Base-by-base conservation (phyloP, 1,284 basidiomycete species). In the Singerocomus inundabilis region DNA sequence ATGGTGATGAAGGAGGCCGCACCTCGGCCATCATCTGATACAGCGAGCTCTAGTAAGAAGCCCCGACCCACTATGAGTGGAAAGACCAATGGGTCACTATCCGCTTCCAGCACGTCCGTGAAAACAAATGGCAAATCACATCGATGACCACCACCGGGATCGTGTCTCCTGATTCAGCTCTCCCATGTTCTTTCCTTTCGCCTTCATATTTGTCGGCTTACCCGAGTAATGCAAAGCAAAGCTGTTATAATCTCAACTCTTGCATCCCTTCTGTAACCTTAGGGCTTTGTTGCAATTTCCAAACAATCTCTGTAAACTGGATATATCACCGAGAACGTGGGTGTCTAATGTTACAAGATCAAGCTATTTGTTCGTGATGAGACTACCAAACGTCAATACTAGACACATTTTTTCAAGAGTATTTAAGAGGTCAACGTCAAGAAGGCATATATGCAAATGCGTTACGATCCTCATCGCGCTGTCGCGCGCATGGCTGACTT, bases 1-100 rank as follows among this genome's bases (percentile, higher is more conserved):
- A 91, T 96, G 84, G 89, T 92, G 53, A 85, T 86, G 78, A 90
- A 91, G 68, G 87, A 89, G 64, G 75, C 77, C 39, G 76, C 78
- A 40, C 79, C 82, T 15, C 71, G 79, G 49, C 69, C 74, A 24
- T 68, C 74, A 47, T 68, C 75, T 12, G 64, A 66, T 43, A 54
- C 77, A 41, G 67, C 61, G 35, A 70, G 61, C 50, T 62, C 72
- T 13, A 57, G 67, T 52, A 84, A 84, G 71, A 84, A 83, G 54
- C 73, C 78, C 42, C 76, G 82, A 49, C 70, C 73, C 28, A 75
- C 68, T 53, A 68, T 72, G 32, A 66, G 72, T 55, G 62, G 68
- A 24, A 84, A 82, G 67, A 71, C 77, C 35, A 83, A 84, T 56
- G 69, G 70, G 53, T 58, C 66, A 54, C 36, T 56, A 48, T 49